A percentile compares a stretch with the other conserved stretches of the same genome.
These are phyloP conservation scores for Hypericum androsaemum DNA, from an alignment of 345 rosid species.

Conservation along the genomic window DNA sequence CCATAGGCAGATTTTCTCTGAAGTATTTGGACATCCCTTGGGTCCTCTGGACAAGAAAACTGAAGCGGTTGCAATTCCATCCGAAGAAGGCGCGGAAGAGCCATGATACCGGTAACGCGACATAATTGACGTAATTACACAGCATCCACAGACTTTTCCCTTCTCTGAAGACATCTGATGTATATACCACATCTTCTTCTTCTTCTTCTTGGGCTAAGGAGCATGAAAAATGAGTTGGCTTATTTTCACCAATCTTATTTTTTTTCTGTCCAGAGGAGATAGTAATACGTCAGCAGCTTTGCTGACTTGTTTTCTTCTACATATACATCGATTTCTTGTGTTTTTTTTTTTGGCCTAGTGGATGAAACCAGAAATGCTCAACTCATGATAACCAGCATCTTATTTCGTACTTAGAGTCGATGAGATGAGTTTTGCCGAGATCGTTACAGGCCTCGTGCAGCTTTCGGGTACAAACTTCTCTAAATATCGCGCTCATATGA, in stretches of 20 bases:
- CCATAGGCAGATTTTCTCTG: slow-evolving; percentile 57
- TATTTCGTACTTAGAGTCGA: too few species aligned
- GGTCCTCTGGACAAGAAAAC: slow-evolving; percentile 37
- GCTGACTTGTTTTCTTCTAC: too few species aligned
- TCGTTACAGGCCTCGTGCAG: too few species aligned
- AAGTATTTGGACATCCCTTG: slow-evolving; percentile 57
- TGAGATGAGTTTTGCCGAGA: too few species aligned
- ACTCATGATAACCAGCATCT: too few species aligned
- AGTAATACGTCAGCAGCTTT: background rate
- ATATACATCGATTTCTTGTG: too few species aligned
- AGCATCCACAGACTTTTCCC: slow-evolving; percentile 1
- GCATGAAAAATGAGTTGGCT: slow-evolving; percentile 10
- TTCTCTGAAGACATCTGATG: slow-evolving; percentile 11
- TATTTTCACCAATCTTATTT: background rate
- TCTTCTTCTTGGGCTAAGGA: slow-evolving; percentile 17
- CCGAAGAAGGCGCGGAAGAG: slow-evolving; percentile 11
- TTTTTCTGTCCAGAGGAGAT: slow-evolving; percentile 1
- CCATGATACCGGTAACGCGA: slow-evolving; percentile 14
- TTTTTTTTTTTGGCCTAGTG: too few species aligned
- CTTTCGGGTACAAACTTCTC: too few species aligned
- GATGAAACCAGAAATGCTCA: too few species aligned
- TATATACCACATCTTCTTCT: slow-evolving; percentile 38
- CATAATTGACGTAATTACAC: slow-evolving; percentile 16
- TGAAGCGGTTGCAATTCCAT: slow-evolving; percentile 18
- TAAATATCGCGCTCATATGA: too few species aligned